A percentile compares a stretch with the other conserved stretches of the same genome.
Conservation (phyloP, 306 rosid species). For the Acacia confusa region DNA sequence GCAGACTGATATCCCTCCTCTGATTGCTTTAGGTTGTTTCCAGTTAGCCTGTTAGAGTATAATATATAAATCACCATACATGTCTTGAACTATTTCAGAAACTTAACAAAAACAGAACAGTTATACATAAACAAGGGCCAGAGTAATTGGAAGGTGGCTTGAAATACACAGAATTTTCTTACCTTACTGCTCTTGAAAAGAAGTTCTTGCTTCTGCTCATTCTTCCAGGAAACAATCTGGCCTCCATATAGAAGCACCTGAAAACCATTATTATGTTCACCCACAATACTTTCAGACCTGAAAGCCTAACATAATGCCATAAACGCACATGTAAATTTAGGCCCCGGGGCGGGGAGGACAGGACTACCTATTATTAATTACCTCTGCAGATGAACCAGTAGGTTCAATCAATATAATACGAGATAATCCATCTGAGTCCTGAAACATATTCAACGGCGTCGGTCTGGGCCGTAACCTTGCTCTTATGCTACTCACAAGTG, state of each 20-base stretch:
- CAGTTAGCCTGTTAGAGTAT: constrained; percentile 48
- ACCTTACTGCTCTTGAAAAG: constrained; percentile 81
- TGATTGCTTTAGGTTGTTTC: constrained; percentile 66
- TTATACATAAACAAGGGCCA: neutral
- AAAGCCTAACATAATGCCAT: neutral
- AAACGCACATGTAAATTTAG: neutral
- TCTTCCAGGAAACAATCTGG: constrained; percentile 80
- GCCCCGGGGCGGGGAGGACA: neutral
- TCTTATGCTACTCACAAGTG: constrained; percentile 38
- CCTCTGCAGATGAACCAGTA: constrained; percentile 72
- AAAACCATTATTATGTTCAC: constrained; percentile 27
- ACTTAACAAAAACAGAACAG: neutral
- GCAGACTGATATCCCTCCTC: constrained; percentile 75
- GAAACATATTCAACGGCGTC: constrained; percentile 58
- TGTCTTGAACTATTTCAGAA: neutral
- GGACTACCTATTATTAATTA: neutral
- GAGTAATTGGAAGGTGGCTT: neutral
- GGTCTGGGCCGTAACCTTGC: constrained; percentile 35
- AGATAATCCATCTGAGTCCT: constrained; percentile 54
- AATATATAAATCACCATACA: constrained; percentile 17
- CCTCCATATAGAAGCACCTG: constrained; percentile 83
- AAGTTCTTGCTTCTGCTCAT: constrained; percentile 67
- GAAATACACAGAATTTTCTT: neutral
- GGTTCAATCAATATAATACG: constrained; percentile 62
- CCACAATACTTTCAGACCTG: neutral